A percentile compares a stretch with the other conserved stretches of the same genome.
Conservation (phyloP, 495 filamentous ascomycete species). For the Pseudomonodictys pantanalensis region DNA sequence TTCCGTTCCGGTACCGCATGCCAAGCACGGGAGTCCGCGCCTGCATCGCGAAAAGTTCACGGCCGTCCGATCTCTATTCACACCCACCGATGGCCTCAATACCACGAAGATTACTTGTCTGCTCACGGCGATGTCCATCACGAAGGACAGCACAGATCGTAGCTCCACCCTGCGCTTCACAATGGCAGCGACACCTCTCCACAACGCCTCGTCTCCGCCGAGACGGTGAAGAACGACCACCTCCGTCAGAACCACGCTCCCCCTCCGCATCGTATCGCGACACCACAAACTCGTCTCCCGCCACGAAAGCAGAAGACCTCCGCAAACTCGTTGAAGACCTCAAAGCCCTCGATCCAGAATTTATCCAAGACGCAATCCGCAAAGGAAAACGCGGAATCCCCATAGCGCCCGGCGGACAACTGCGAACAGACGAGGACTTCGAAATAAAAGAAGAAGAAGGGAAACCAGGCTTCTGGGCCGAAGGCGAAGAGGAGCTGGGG, state of each 20-base stretch:
- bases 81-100: conserved; percentile 41
- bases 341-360: conserved; percentile 8
- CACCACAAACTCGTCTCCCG: not conserved
- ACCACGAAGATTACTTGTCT: conserved; percentile 37
- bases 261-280: not conserved
- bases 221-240: not conserved
- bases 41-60: not conserved
- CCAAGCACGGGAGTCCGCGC: conserved; percentile 4
- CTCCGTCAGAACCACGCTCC: not conserved
- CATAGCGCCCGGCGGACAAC: not conserved
- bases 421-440: conserved; percentile 15
- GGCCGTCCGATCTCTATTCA: not conserved
- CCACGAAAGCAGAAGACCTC: conserved; percentile 2
- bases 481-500: conserved; percentile 24
- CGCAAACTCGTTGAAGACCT: conserved; percentile 14
- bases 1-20: not conserved
- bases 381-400: conserved; percentile 1
- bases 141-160: conserved; percentile 10
- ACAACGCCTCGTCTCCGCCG: conserved; percentile 19
- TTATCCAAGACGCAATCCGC: conserved; percentile 5
- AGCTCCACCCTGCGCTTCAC: conserved; percentile 3
- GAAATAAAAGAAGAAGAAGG: not conserved
- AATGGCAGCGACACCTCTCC: conserved; percentile 30
- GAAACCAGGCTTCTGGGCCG: conserved; percentile 27
- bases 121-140: conserved; percentile 28